Evolutionary conservation across 768 basidiomycete species (phyloP).

Genomic region (Cytidiella melzeri): DNA sequence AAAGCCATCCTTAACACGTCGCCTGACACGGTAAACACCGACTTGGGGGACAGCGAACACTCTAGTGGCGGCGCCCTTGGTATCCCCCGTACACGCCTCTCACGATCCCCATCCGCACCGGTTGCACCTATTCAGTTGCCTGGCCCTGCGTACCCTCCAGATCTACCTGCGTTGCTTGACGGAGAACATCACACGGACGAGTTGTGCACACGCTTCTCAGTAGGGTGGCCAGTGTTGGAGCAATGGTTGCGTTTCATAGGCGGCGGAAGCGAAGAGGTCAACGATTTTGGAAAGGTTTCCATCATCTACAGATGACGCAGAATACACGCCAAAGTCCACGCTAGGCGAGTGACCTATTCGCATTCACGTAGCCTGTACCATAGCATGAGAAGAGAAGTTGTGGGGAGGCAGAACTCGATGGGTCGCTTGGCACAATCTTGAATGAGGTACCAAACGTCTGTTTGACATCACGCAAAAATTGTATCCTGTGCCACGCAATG

Average conservation of each 20-base stretch:
- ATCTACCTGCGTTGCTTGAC: slow-evolving; percentile 59
- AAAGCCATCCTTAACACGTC: slow-evolving; percentile 3
- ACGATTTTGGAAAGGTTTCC: slow-evolving; percentile 68
- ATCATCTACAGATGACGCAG: slow-evolving; percentile 71
- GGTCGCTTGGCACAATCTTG: slow-evolving; percentile 70
- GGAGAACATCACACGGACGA: slow-evolving; percentile 94
- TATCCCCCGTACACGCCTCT: slow-evolving; percentile 39
- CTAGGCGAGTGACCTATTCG: slow-evolving; percentile 73
- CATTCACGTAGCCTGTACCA: slow-evolving; percentile 88
- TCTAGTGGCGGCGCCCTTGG: slow-evolving; percentile 22
- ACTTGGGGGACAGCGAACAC: slow-evolving; percentile 20
- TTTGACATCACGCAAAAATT: slow-evolving; percentile 81
- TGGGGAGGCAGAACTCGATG: slow-evolving; percentile 40
- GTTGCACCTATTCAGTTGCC: slow-evolving; percentile 30
- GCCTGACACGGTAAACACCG: slow-evolving; percentile 8
- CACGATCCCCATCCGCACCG: slow-evolving; percentile 56
- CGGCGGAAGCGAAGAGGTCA: slow-evolving; percentile 42
- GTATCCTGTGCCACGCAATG: slow-evolving; percentile 52
- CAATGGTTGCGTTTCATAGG: slow-evolving; percentile 62
- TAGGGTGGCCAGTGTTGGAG: slow-evolving; percentile 78
- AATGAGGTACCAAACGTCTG: slow-evolving; percentile 87
- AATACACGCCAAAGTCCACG: slow-evolving; percentile 30
- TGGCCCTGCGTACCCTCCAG: slow-evolving; percentile 42
- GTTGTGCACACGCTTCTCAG: slow-evolving; percentile 74
- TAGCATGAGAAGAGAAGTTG: slow-evolving; percentile 85